Evolutionary conservation across 1,139 yeast species (phyloP), one percentile per base, ranked within the genome.

Genomic region (Magnusiomyces clavatus): DNA sequence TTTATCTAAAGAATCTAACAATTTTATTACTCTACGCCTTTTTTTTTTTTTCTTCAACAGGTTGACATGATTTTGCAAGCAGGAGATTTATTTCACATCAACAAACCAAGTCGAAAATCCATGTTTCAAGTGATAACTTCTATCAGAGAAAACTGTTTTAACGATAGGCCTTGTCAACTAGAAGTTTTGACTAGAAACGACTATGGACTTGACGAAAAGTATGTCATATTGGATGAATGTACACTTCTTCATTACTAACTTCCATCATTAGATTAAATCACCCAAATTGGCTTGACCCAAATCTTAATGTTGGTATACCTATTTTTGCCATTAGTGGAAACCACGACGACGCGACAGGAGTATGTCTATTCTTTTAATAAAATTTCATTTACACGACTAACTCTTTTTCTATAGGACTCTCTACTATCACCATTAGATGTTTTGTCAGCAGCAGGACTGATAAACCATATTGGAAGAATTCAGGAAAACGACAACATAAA

Each of bases 261-360:
- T 16, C 24, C 14, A 62, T 67, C 8, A 17, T 31, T 51, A 53
- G 64, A 35, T 75, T 85, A 58, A 78, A 82, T 51, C 79, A 80
- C 50, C 86, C 90, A 41, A 89, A 90, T 63, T 92, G 87, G 65
- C 95, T 87, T 62, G 97, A 92, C 65, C 89, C 90, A 2, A 88
- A 92, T 66, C 69, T 88, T 55, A 92, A 92, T 66, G 83, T 92
- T 2, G 82, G 95, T 0, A 78, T 89, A n/a, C 99, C 99, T 0
- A 79, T 92, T 19, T 89, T 92, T 73, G 94, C 94, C 11, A 92
- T 94, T 10, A 82, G 92, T 53, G 99, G 99, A 2, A 92, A 92
- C 62, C 99, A 92, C 66, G 99, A 92, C 67, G 98, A 92, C 69
- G 89, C 96, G 1, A 86, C 96, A 0, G 98, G 98, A 0, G 86